phyloP scores from a whole-genome alignment of 2,329 filamentous ascomycete species.

The Fusarium duplospermum region DNA sequence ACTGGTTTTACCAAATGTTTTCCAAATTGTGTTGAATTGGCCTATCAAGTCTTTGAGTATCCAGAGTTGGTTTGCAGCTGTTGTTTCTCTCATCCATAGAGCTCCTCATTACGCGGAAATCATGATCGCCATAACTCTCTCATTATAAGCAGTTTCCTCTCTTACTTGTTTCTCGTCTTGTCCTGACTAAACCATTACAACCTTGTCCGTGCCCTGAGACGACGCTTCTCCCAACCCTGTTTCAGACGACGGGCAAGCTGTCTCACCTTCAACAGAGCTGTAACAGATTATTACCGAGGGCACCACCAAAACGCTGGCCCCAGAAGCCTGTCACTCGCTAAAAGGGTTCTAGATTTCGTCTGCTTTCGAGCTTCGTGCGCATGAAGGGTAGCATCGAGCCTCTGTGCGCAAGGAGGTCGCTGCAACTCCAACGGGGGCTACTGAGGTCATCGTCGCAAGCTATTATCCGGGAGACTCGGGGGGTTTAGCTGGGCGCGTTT shows the following conservation, averaged over 20 bases:
- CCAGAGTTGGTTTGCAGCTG: background rate
- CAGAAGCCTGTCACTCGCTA: slow-evolving; percentile 11
- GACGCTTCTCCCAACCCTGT: slow-evolving; percentile 33
- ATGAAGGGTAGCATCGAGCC: slow-evolving; percentile 16
- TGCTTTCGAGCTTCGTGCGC: background rate
- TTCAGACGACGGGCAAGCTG: slow-evolving; percentile 38
- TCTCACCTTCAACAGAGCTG: slow-evolving; percentile 35
- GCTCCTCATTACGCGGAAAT: background rate
- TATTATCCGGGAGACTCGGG: slow-evolving; percentile 1
- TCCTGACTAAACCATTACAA: background rate
- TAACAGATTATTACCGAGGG: slow-evolving; percentile 20
- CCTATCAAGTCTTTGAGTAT: background rate
- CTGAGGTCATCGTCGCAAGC: slow-evolving; percentile 1
- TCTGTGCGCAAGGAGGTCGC: slow-evolving; percentile 25
- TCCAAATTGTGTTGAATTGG: background rate
- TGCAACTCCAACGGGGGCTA: background rate
- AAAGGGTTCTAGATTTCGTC: slow-evolving; percentile 23
- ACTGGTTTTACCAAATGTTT: slow-evolving; percentile 26
- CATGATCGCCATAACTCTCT: background rate
- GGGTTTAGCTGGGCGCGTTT: slow-evolving; percentile 17
- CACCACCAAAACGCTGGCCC: slow-evolving; percentile 15
- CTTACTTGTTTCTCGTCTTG: background rate
- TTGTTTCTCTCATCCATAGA: background rate
- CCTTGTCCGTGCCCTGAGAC: slow-evolving; percentile 20
- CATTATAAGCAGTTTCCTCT: background rate